A percentile compares a stretch with the other conserved stretches of the same genome.
phyloP scores from a whole-genome alignment of 2,329 filamentous ascomycete genomes.

The Massarina eburnea region DNA sequence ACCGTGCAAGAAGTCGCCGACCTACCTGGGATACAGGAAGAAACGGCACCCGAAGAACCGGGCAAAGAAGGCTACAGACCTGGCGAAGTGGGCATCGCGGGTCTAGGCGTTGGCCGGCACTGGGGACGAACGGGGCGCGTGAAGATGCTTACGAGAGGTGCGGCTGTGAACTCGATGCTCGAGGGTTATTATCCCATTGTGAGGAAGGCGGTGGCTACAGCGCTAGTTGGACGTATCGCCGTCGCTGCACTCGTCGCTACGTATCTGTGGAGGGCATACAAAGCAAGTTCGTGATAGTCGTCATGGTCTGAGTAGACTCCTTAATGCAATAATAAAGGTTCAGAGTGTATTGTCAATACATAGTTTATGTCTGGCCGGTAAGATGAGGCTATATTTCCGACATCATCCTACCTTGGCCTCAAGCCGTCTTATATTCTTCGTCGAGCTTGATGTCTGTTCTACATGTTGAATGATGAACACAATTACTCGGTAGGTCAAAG shows the following conservation, averaged over 20 bases:
- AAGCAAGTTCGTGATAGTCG: too few species aligned
- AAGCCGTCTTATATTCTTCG: too few species aligned
- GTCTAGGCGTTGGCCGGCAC: constrained; percentile 46
- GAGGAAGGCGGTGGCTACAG: constrained; percentile 48
- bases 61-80: constrained; percentile 30
- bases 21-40: constrained; percentile 21
- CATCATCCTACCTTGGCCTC: too few species aligned
- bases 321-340: too few species aligned
- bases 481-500: too few species aligned
- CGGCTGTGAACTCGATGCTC: constrained; percentile 51
- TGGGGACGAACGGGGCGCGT: constrained; percentile 39
- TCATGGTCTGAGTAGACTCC: too few species aligned
- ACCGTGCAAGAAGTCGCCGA: constrained; percentile 28
- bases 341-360: too few species aligned
- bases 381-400: too few species aligned
- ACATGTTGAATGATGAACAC: constrained; percentile 20
- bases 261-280: too few species aligned
- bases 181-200: constrained; percentile 58
- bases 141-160: constrained; percentile 41
- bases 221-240: constrained; percentile 43
- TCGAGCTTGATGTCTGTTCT: constrained; percentile 11
- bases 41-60: constrained; percentile 28
- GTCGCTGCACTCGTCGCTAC: constrained; percentile 13
- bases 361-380: too few species aligned
- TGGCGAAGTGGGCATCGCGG: constrained; percentile 49